These are phyloP conservation scores for Aspergillus caelatus DNA, from an alignment of 2,329 filamentous ascomycete genomes.

Conservation along the genomic window DNA sequence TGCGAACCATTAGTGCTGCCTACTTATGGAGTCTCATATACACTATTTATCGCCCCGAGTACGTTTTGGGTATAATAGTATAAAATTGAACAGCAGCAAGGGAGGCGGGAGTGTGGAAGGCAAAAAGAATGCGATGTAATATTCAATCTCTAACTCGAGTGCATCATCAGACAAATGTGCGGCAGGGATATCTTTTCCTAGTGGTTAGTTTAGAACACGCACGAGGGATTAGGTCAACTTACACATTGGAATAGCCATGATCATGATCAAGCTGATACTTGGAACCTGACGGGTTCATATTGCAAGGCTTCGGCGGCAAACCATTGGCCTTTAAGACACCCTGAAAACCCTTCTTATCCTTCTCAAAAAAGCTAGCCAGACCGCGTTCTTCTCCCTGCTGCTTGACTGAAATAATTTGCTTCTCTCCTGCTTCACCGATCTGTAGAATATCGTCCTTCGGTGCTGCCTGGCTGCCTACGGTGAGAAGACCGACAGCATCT, in stretches of 20 bases:
- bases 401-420: slow-evolving; percentile 75
- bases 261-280: slow-evolving; percentile 68
- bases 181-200: slow-evolving; percentile 47
- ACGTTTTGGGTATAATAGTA: neutral
- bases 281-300: slow-evolving; percentile 56
- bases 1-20: neutral
- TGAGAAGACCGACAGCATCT: slow-evolving; percentile 82
- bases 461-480: slow-evolving; percentile 75
- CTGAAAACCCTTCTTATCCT: slow-evolving; percentile 57
- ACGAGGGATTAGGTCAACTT: slow-evolving; percentile 44
- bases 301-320: slow-evolving; percentile 82
- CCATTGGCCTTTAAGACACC: slow-evolving; percentile 73
- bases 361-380: slow-evolving; percentile 73
- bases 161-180: slow-evolving; percentile 45
- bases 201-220: slow-evolving; percentile 29
- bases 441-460: slow-evolving; percentile 78
- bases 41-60: neutral
- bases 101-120: neutral
- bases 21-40: neutral
- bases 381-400: slow-evolving; percentile 73
- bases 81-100: neutral
- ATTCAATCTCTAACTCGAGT: slow-evolving; percentile 10
- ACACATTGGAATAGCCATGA: slow-evolving; percentile 71
- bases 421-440: slow-evolving; percentile 72
- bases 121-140: slow-evolving; percentile 9